Evolutionary conservation across 805 yeast species (phyloP), one percentile per base, ranked within the genome.

Genomic region (Kodamaea jinghongensis): DNA sequence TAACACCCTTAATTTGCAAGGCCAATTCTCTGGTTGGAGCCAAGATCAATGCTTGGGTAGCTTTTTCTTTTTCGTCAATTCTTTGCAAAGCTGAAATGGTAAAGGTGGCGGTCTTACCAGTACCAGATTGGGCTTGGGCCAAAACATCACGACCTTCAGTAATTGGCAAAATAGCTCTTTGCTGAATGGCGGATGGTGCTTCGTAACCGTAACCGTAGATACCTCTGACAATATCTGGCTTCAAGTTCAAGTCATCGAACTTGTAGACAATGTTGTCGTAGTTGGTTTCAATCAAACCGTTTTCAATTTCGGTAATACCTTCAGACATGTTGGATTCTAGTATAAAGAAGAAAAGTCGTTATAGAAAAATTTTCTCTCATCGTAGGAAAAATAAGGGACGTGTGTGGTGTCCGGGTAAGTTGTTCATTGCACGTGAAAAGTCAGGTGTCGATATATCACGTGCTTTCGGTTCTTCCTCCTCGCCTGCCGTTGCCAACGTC

Each of bases 101-200:
- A 75, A 93, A 93, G 34, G 99, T 93, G 49, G 98, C 99, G 20
- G 99, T 93, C 73, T 93, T 93, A 70, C 99, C 99, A 36, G 99
- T 93, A 69, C 99, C 99, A 27, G 96, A 88, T 71, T 93, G 99
- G 44, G 99, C 98, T 72, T 93, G 99, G 45, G 99, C 99, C 48
- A 93, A 80, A 39, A 90, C 95, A 67, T 93, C 99, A 66, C 89
- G 82, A 42, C 96, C 96, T 59, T 81, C 83, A 55, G 89, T 84
- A 65, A 93, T 90, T 64, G 95, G 99, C 69, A 85, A 73, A 54
- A 93, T 93, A 48, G 98, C 99, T 67, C 99, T 81, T 61, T 89
- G 90, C 73, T 93, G 99, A 71, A 93, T 93, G 42, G 98, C 93
- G 40, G 97, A 89, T 50, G 99, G 99, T 39, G 80, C 79, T 71